A percentile compares a stretch with the other conserved stretches of the same genome.
Evolutionary conservation across 2,329 filamentous ascomycete species (phyloP).

Genomic region (Sphaerostilbella broomeana): DNA sequence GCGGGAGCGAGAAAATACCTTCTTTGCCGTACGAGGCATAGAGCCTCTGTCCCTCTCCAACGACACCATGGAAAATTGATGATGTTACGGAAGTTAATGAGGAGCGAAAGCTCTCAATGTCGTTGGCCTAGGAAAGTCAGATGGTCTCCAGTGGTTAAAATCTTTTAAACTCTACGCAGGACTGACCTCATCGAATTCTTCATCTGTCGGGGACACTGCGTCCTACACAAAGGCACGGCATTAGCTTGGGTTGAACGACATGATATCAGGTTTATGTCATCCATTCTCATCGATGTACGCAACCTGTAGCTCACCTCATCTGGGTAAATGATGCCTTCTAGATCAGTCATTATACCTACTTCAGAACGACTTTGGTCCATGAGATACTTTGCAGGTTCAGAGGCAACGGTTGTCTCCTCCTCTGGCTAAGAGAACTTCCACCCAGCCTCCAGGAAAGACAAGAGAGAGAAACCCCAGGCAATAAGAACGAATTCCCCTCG

Average conservation of each 20-base stretch:
- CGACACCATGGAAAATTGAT: conserved; percentile 20
- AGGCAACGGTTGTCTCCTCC: too few species aligned
- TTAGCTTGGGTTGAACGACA: conserved; percentile 2
- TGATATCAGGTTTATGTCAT: not conserved
- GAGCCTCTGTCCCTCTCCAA: conserved; percentile 25
- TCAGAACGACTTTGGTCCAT: conserved; percentile 5
- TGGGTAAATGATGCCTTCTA: conserved; percentile 9
- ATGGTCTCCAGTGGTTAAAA: conserved; percentile 19
- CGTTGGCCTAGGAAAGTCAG: conserved; percentile 19
- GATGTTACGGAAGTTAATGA: conserved; percentile 27
- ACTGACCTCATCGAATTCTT: conserved; percentile 23
- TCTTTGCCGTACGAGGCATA: conserved; percentile 30
- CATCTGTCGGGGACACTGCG: conserved; percentile 18
- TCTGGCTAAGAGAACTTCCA: conserved; percentile 2
- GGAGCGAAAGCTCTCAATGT: conserved; percentile 15
- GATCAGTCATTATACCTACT: conserved; percentile 10
- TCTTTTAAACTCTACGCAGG: not conserved
- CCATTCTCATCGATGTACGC: conserved; percentile 4
- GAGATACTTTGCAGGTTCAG: not conserved
- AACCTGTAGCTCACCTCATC: conserved; percentile 7
- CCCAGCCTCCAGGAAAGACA: not conserved
- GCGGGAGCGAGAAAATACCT: conserved; percentile 15
- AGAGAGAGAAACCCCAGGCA: too few species aligned
- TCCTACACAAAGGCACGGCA: conserved; percentile 4
- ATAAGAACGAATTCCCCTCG: too few species aligned